phyloP scores from a whole-genome alignment of 164 flowering plant genomes.

The Dillenia turbinata region DNA sequence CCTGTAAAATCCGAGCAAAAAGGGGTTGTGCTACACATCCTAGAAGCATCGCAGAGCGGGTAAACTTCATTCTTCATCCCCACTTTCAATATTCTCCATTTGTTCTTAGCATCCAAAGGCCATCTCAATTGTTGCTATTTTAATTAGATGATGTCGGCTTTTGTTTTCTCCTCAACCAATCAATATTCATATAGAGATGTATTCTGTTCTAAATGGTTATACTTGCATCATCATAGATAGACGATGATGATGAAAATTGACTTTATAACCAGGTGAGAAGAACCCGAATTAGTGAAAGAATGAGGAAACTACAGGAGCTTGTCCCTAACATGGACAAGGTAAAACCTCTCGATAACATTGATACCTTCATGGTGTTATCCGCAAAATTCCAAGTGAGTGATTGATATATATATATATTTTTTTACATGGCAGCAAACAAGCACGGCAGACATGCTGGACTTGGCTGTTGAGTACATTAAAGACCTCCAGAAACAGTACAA shows the following conservation, averaged over 20 bases:
- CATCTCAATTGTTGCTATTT: not conserved
- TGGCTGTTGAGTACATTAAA: slow-evolving; percentile 64
- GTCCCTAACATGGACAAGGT: slow-evolving; percentile 88
- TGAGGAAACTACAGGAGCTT: slow-evolving; percentile 69
- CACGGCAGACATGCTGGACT: slow-evolving; percentile 64
- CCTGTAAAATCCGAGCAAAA: slow-evolving; percentile 69
- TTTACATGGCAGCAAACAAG: slow-evolving; percentile 48
- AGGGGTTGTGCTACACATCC: slow-evolving; percentile 90
- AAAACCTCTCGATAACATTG: not conserved
- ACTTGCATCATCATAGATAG: too few species aligned
- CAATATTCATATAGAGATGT: not conserved
- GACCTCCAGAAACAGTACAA: slow-evolving; percentile 52
- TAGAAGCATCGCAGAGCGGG: slow-evolving; percentile 81
- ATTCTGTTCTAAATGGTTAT: not conserved
- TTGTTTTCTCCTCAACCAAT: not conserved
- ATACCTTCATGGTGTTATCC: too few species aligned
- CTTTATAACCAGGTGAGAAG: slow-evolving; percentile 48
- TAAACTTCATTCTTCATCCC: slow-evolving; percentile 10
- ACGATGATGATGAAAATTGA: not conserved
- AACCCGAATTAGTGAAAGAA: slow-evolving; percentile 64
- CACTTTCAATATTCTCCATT: too few species aligned
- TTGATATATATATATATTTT: too few species aligned
- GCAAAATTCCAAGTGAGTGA: too few species aligned
- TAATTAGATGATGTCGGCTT: not conserved
- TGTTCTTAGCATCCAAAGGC: too few species aligned